phyloP scores from a whole-genome alignment of 371 early-diverging fungal genomes.

The Mycotypha africana region DNA sequence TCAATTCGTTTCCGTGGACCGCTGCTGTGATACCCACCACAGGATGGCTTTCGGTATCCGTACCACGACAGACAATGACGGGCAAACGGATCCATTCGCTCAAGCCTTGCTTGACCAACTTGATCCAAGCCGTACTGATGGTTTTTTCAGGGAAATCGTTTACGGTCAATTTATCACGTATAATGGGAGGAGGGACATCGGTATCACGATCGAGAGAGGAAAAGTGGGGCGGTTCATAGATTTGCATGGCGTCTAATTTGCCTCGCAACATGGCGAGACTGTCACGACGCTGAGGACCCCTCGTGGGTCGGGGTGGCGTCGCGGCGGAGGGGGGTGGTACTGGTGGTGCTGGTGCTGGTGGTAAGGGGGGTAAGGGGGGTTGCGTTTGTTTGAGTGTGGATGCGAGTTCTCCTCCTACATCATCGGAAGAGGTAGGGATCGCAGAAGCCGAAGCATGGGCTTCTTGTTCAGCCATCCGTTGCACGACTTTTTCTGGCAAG shows the following conservation, averaged over 20 bases:
- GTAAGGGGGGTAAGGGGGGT: not conserved
- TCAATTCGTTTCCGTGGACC: conserved; percentile 89
- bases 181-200: conserved; percentile 65
- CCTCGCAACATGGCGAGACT: conserved; percentile 24
- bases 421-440: conserved; percentile 13
- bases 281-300: conserved; percentile 13
- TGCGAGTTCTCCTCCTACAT: conserved; percentile 17
- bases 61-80: conserved; percentile 64
- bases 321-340: not conserved
- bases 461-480: conserved; percentile 20
- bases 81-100: conserved; percentile 66
- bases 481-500: conserved; percentile 14
- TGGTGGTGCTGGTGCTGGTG: not conserved
- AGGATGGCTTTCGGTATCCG: conserved; percentile 41
- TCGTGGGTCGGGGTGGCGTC: not conserved
- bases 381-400: conserved; percentile 10
- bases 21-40: conserved; percentile 60
- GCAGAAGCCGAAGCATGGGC: conserved; percentile 20
- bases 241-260: conserved; percentile 30
- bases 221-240: conserved; percentile 57
- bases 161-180: conserved; percentile 53
- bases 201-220: conserved; percentile 40
- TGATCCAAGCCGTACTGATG: conserved; percentile 68
- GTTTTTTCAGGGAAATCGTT: conserved; percentile 62
- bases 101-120: conserved; percentile 67